Conservation (phyloP, 1,139 yeast species). For the Candida sp. region DNA sequence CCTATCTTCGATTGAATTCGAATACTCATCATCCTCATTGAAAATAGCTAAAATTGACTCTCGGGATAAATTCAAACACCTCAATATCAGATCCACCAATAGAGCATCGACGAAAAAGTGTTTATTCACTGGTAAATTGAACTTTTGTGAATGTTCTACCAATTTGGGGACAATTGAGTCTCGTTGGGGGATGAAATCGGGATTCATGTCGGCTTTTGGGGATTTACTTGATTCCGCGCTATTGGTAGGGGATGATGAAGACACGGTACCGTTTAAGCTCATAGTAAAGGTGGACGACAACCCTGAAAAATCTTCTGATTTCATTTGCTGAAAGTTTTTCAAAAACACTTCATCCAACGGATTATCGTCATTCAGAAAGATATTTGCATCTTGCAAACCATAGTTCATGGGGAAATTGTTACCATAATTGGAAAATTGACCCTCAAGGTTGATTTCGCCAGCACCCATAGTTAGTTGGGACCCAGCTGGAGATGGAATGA, state of each 20-base stretch:
- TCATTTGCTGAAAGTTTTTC: slow-evolving; percentile 9
- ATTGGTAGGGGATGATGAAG: slow-evolving; percentile 34
- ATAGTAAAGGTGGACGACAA: slow-evolving; percentile 8
- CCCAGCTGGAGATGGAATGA: slow-evolving; percentile 10
- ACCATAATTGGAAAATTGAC: slow-evolving; percentile 12
- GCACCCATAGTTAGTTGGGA: slow-evolving; percentile 14
- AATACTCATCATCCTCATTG: slow-evolving; percentile 11
- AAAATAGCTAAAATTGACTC: slow-evolving; percentile 18
- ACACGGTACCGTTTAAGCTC: slow-evolving; percentile 17
- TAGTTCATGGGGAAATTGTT: slow-evolving; percentile 1
- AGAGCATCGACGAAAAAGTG: slow-evolving; percentile 26
- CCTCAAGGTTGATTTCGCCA: slow-evolving; percentile 11
- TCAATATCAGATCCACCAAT: slow-evolving; percentile 13
- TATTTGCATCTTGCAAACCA: slow-evolving; percentile 21
- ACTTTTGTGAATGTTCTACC: slow-evolving; percentile 13
- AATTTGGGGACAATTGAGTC: slow-evolving; percentile 14
- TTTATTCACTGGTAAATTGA: slow-evolving; percentile 22
- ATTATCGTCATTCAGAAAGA: slow-evolving; percentile 34
- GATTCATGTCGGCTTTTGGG: slow-evolving; percentile 17
- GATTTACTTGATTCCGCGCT: slow-evolving; percentile 30
- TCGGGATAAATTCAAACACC: slow-evolving; percentile 13
- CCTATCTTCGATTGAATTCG: slow-evolving; percentile 21
- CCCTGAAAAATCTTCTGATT: slow-evolving; percentile 1
- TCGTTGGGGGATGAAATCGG: background rate
- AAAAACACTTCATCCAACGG: slow-evolving; percentile 38